These are phyloP conservation scores for Syncephalastrum monosporum DNA, from an alignment of 371 early-diverging fungal genomes.

Conservation along the genomic window DNA sequence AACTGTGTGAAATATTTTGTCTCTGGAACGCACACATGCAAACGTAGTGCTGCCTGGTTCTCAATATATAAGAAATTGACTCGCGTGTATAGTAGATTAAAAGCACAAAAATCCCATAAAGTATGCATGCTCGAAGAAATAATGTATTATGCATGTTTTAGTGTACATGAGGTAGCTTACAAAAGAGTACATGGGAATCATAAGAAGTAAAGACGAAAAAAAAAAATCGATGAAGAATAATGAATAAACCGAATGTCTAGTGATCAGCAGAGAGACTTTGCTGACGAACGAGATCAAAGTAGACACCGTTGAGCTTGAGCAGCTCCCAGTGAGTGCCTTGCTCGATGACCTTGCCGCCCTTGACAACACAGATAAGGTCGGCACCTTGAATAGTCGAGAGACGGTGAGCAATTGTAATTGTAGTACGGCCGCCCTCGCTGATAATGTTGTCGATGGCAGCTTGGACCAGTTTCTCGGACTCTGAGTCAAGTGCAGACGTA, in stretches of 20 bases:
- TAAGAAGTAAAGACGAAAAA: neutral
- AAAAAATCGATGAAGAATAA: neutral
- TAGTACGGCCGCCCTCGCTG: conserved; percentile 53
- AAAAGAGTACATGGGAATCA: no score
- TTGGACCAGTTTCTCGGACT: conserved; percentile 90
- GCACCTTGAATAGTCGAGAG: conserved; percentile 66
- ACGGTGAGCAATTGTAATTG: conserved; percentile 66
- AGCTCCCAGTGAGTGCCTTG: conserved; percentile 79
- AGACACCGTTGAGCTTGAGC: conserved; percentile 39
- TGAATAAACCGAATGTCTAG: neutral
- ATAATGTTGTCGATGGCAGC: conserved; percentile 79
- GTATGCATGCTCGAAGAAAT: no score
- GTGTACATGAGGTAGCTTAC: no score
- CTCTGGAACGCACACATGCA: no score
- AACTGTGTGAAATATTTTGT: no score
- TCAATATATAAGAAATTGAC: no score
- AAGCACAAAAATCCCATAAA: no score
- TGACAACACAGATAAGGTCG: conserved; percentile 74
- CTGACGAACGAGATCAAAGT: conserved; percentile 32
- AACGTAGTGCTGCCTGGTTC: no score
- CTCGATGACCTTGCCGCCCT: conserved; percentile 77
- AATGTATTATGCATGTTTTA: no score
- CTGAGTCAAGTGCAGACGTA: conserved; percentile 90
- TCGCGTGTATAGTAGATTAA: no score
- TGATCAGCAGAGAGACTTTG: conserved; percentile 39